A percentile compares a stretch with the other conserved stretches of the same genome.
Conservation (phyloP, 108 stramenopile genomes). For the Stephanodiscus triporus region DNA sequence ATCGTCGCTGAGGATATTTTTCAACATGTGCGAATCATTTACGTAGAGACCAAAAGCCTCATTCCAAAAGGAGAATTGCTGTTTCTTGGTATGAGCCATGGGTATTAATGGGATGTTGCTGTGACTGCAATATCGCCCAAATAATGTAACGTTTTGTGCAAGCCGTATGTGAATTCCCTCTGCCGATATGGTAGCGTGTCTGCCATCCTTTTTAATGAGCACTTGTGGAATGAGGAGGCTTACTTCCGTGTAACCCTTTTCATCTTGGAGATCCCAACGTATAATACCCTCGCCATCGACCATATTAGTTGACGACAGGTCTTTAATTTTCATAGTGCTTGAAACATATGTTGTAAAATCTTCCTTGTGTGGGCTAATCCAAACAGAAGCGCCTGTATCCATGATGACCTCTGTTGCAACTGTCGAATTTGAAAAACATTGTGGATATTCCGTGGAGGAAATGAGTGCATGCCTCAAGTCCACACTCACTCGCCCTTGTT, state of each 20-base stretch:
- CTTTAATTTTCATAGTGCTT: conserved; percentile 13
- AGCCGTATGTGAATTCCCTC: background rate
- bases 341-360: conserved; percentile 13
- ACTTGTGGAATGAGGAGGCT: conserved; percentile 13
- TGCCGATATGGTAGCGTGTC: background rate
- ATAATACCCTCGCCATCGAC: conserved; percentile 11
- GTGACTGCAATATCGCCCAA: background rate
- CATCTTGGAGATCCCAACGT: background rate
- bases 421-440: background rate
- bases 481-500: no score
- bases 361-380: background rate
- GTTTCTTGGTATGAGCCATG: no score
- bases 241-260: background rate
- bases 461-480: background rate
- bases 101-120: no score
- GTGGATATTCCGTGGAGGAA: background rate
- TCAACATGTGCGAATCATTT: no score
- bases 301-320: conserved; percentile 5
- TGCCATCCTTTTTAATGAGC: background rate
- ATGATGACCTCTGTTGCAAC: background rate
- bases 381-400: no score
- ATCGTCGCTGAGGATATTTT: no score
- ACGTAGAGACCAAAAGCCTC: no score
- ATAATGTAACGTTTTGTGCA: background rate
- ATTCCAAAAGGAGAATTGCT: no score